Conservation (phyloP, 257 asterid genomes). For the Plantago elongata region DNA sequence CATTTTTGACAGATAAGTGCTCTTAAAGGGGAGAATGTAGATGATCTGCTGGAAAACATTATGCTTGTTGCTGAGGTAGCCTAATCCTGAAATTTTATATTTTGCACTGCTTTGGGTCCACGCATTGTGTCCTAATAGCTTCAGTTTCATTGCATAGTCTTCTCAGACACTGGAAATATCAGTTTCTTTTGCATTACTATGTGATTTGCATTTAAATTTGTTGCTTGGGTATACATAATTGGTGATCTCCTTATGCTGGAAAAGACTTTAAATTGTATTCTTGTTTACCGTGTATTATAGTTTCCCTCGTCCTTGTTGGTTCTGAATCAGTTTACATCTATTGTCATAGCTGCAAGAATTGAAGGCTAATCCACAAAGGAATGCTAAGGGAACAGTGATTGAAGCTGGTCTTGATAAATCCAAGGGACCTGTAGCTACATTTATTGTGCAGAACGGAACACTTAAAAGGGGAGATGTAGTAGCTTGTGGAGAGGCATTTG, state of each 20-base stretch:
- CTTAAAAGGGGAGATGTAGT: slow-evolving; percentile 77
- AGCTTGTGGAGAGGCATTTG: slow-evolving; percentile 95
- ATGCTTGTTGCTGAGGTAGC: slow-evolving; percentile 98
- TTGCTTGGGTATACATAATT: no score
- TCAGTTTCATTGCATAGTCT: not conserved
- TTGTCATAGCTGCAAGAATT: slow-evolving; percentile 78
- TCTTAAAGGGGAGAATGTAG: slow-evolving; percentile 93
- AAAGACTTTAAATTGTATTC: not conserved
- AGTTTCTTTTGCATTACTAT: not conserved
- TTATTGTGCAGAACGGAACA: slow-evolving; percentile 96
- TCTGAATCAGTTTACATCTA: slow-evolving; percentile 18
- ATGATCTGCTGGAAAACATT: slow-evolving; percentile 86
- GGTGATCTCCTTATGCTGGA: slow-evolving; percentile 5
- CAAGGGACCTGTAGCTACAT: slow-evolving; percentile 87
- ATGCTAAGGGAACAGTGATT: slow-evolving; percentile 90
- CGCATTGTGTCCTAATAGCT: not conserved
- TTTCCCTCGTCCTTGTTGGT: slow-evolving; percentile 15
- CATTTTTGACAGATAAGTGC: slow-evolving; percentile 74
- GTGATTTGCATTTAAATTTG: slow-evolving; percentile 1
- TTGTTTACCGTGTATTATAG: not conserved
- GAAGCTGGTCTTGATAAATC: slow-evolving; percentile 98
- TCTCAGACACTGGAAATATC: slow-evolving; percentile 5
- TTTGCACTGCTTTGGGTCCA: slow-evolving; percentile 14
- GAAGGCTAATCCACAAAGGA: slow-evolving; percentile 95
- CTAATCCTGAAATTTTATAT: not conserved